Evolutionary conservation across 2,329 filamentous ascomycete species (phyloP), one percentile per base, ranked within the genome.

Genomic region (Diaporthe vaccinii): DNA sequence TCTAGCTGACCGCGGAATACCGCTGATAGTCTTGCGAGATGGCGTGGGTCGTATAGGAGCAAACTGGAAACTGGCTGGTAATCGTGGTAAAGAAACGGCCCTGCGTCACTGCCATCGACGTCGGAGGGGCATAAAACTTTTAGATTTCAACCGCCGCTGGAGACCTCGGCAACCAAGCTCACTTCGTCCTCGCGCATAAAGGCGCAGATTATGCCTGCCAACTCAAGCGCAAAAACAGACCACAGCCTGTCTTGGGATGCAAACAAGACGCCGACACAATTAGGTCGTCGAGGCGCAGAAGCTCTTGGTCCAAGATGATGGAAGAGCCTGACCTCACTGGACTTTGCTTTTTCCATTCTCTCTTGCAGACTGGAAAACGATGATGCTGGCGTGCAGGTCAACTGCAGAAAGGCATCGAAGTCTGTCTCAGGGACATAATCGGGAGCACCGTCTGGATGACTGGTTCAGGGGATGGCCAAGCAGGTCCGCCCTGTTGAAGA

Each of bases 381-480:
- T 28, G 59, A 67, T 34, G 41, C 12, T 39, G 46, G 22, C 22
- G 20, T 68, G 62, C 44, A 53, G 62, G 5, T 9, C 14, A 25
- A 17, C 15, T 68, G 62, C 62, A 49, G 62, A 51, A 51, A 51
- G 62, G 62, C 28, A 51, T 12, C 62, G 12, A 68, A 31, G 31
- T 10, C 14, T 4, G 46, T 22, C 46, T 28, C 65, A 55, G 65
- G 65, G 65, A 69, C 31, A 69, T 28, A 69, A 41, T 49, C 8
- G 34, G 46, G 49, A 69, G n/a, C 46, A 12, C 8, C 1, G 15
- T 39, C 46, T 53, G 22, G 20, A 68, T 25, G 10, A 14, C 49
- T 69, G 65, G 65, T 28, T 69, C 65, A 69, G 65, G 65, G 62
- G 65, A 12, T 22, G 46, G 49, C 65, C 65, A 28, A 41, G n/a